phyloP scores from a whole-genome alignment of 495 filamentous ascomycete species.

The Tricharina praecox region DNA sequence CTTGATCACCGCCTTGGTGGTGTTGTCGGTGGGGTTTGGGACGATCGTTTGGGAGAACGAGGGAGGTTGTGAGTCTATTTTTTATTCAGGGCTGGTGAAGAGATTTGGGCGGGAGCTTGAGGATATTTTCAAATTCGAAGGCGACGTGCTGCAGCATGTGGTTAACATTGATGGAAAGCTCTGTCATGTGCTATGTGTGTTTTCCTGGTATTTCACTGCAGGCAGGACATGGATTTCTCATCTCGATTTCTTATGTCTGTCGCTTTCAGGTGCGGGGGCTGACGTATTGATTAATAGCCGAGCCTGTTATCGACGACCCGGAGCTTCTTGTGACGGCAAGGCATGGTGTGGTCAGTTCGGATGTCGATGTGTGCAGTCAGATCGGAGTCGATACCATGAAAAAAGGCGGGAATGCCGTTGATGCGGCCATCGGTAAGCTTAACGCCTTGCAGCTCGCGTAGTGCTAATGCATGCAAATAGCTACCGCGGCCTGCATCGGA shows the following conservation, averaged over 20 bases:
- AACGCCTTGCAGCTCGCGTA: not conserved
- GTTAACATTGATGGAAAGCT: not conserved
- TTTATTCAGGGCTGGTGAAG: slow-evolving; percentile 9
- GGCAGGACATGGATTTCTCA: not conserved
- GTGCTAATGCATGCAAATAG: slow-evolving; percentile 1
- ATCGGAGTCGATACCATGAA: slow-evolving; percentile 24
- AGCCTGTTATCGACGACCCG: not conserved
- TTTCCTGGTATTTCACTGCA: not conserved
- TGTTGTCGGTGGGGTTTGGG: slow-evolving; percentile 13
- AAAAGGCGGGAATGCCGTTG: slow-evolving; percentile 24
- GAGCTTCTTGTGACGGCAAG: slow-evolving; percentile 16
- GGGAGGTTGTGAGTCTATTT: not conserved
- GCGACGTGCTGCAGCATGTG: not conserved
- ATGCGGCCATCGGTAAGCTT: slow-evolving; percentile 21
- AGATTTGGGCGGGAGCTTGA: slow-evolving; percentile 12
- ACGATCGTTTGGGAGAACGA: not conserved
- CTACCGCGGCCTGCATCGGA: slow-evolving; percentile 21
- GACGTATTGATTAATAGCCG: not conserved
- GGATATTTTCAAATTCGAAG: not conserved
- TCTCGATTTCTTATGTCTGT: not conserved
- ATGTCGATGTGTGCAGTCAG: slow-evolving; percentile 20
- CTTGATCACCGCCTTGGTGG: slow-evolving; percentile 7
- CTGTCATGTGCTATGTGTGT: not conserved
- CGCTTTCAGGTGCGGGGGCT: not conserved
- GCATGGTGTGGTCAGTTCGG: slow-evolving; percentile 22